A percentile compares a stretch with the other conserved stretches of the same genome.
Evolutionary conservation across 2,329 filamentous ascomycete genomes (phyloP).

Genomic region (Ceratocystis colombiana): DNA sequence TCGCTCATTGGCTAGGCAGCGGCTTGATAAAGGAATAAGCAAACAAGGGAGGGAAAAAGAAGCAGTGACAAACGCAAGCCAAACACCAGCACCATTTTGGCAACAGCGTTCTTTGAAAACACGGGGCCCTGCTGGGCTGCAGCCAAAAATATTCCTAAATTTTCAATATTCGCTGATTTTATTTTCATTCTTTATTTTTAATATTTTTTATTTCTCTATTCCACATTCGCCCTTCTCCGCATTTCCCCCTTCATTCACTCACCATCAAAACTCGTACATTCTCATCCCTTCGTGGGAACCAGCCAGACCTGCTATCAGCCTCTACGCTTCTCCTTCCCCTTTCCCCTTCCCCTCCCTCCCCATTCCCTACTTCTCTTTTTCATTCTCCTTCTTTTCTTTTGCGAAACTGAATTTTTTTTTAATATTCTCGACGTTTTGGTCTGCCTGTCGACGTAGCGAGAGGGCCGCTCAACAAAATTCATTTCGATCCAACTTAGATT

Average conservation of each 20-base stretch:
- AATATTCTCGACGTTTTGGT: background rate
- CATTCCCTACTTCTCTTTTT: background rate
- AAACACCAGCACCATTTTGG: background rate
- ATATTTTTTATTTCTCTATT: background rate
- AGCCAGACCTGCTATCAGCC: background rate
- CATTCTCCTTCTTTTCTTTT: background rate
- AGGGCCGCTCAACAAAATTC: background rate
- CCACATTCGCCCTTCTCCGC: background rate
- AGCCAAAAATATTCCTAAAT: slow-evolving; percentile 12
- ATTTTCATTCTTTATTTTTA: too few relatives aligned
- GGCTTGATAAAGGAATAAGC: slow-evolving; percentile 6
- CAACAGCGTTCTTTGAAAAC: background rate
- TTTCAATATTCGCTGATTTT: too few relatives aligned
- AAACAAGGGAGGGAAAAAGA: background rate
- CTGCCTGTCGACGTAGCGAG: background rate
- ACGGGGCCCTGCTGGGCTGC: slow-evolving; percentile 1
- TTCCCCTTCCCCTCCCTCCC: background rate
- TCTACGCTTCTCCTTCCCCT: background rate
- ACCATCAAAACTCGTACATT: slow-evolving; percentile 1
- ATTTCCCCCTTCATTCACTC: slow-evolving; percentile 11
- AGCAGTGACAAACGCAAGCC: background rate
- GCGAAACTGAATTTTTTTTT: background rate
- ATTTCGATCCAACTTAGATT: background rate
- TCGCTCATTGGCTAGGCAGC: background rate
- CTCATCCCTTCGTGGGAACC: slow-evolving; percentile 6